Evolutionary conservation across 2,329 filamentous ascomycete species (phyloP).

Genomic region (Clarireedia paspali): DNA sequence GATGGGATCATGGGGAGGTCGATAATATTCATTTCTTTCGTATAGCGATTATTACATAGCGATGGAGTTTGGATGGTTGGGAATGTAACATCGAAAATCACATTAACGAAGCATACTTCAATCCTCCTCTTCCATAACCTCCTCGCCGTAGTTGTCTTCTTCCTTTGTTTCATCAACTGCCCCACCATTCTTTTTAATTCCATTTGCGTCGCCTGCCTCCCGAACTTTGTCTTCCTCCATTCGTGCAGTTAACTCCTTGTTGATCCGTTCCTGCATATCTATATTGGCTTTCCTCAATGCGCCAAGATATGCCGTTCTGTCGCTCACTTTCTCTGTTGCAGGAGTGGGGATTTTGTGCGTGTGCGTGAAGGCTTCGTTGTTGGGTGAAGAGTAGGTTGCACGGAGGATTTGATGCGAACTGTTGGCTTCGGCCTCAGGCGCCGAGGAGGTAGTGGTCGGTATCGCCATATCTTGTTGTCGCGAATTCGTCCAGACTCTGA

Average conservation of each 20-base stretch:
- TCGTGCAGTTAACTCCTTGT: constrained; percentile 60
- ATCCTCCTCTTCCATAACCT: constrained; percentile 58
- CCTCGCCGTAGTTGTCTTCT: constrained; percentile 81
- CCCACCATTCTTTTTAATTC: constrained; percentile 29
- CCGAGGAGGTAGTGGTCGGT: background rate
- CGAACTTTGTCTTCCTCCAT: constrained; percentile 66
- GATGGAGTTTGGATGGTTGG: constrained; percentile 16
- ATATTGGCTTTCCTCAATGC: constrained; percentile 49
- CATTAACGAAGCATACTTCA: constrained; percentile 28
- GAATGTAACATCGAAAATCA: constrained; percentile 7
- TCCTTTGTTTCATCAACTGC: constrained; percentile 47
- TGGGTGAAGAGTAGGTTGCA: constrained; percentile 47
- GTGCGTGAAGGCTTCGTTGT: constrained; percentile 40
- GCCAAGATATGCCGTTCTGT: constrained; percentile 52
- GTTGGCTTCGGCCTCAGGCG: background rate
- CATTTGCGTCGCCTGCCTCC: constrained; percentile 30
- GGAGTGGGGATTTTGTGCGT: constrained; percentile 32
- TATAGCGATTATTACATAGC: constrained; percentile 21
- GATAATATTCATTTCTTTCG: constrained; percentile 11
- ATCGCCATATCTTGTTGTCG: background rate
- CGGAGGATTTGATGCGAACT: constrained; percentile 8
- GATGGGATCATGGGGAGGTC: constrained; percentile 20
- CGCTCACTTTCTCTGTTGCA: constrained; percentile 31
- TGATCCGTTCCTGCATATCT: constrained; percentile 58
- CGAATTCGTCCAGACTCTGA: no score